Base-by-base conservation (phyloP, 805 yeast species). In the Saturnispora halmiae region DNA sequence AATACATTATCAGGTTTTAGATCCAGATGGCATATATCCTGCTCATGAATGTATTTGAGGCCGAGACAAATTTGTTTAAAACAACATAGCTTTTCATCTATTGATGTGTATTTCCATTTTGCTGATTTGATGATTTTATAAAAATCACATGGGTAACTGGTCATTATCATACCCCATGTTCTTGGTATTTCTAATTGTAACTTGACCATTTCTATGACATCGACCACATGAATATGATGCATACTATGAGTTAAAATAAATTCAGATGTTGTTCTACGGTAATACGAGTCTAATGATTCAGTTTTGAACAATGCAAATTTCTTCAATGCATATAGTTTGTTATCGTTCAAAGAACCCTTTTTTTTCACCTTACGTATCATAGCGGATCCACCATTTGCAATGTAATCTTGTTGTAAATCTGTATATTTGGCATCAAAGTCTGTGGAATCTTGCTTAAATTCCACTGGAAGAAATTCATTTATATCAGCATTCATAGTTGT, bases 161-260 rank as follows among this genome's bases (percentile, higher is more conserved):
- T 84, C 69, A 82, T 63, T 3, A 78, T 69, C 55, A 82, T 72
- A 2, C 90, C 92, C 92, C 92, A 82, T 2, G 84, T 80, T 47
- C 87, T 63, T 2, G 73, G 67, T 45, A 79, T 57, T 16, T 74
- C 70, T 1, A 79, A 66, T 41, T 79, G 82, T 16, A 80, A 65
- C 42, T 75, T 69, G 14, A 81, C 56, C 19, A 81, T 51, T 9
- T 73, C 75, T 47, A 67, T 64, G 4, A 79, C 75, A 27, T 67
- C 67, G 8, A 77, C 73, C 11, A 79, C 70, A 57, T 82, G 88
- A 36, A 77, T 63, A n/a, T 66, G 64, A 40, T 70, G 63, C 26
- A 75, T 54, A 31, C 63, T 65, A 46, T 70, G 75, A 10, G 82
- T 75, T 45, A 82, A 72, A 31, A 79, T 58, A 51, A 63, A 82